Evolutionary conservation across 345 rosid genomes (phyloP).

Genomic region (Gossypium ekmanianum): DNA sequence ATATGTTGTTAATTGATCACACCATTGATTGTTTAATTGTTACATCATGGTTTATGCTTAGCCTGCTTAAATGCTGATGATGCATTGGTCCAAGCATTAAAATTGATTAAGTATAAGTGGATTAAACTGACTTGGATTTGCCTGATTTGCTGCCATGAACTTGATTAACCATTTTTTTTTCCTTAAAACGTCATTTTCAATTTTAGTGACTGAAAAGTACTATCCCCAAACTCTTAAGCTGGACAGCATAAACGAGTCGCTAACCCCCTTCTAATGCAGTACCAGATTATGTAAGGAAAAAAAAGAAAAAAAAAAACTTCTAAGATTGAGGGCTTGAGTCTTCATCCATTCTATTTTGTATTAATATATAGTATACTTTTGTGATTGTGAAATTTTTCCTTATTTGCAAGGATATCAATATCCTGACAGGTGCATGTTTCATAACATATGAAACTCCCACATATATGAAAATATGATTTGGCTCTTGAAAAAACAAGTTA

Average conservation of each 20-base stretch:
- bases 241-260: too few relatives aligned
- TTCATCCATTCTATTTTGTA: too few relatives aligned
- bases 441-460: background rate
- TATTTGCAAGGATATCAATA: background rate
- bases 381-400: too few relatives aligned
- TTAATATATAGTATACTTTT: too few relatives aligned
- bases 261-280: too few relatives aligned
- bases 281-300: too few relatives aligned
- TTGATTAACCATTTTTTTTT: background rate
- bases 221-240: background rate
- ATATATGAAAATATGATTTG: background rate
- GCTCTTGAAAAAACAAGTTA: background rate
- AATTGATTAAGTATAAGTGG: background rate
- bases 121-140: background rate
- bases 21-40: background rate
- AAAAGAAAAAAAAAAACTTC: too few relatives aligned
- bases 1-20: background rate
- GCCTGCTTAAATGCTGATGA: background rate
- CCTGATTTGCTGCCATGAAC: background rate
- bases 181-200: background rate
- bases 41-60: background rate
- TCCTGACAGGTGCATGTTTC: conserved; percentile 1
- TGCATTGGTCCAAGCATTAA: background rate
- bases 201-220: background rate
- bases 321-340: too few relatives aligned